Evolutionary conservation across 2,329 filamentous ascomycete species (phyloP), one percentile per base, ranked within the genome.

Genomic region (Fusarium floridanum): DNA sequence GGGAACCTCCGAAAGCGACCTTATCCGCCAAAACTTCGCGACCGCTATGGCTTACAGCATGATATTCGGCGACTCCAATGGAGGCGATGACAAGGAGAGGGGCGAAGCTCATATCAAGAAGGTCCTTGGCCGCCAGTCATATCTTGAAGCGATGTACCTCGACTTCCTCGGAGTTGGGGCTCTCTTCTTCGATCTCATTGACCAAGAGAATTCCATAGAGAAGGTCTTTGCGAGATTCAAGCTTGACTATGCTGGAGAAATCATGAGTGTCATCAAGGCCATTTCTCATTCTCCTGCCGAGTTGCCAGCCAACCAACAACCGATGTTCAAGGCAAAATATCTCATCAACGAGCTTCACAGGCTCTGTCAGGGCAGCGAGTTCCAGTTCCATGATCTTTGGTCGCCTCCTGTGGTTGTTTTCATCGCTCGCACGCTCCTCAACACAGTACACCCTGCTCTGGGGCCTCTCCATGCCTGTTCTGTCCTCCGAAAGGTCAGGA

Each of bases 381-480:
- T 91, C 75, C 90, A 95, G 56, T 83, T 91, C 55, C 43, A 84
- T 85, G 62, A 87, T 82, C 87, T 97, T 14, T 98, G 95, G 94
- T 94, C 91, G 1, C 90, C 95, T 7, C 88, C 93, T 5, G 85
- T 95, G 45, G 91, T 95, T 61, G 90, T 92, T 0, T 93, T 91
- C 68, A 89, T 97, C 29, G 91, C 93, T 63, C 91, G 97, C 61
- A 92, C 89, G 72, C 87, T 99, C 4, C 86, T 99, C 64, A 93
- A 95, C 80, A 92, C 92, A 2, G 92, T 98, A 20, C 92, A 97
- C 78, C 90, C 93, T 22, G 94, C 95, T 1, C 85, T 98, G 7
- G 97, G 97, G 0, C 93, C 97, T 22, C 86, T 98, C 6, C 94
- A 98, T 81, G 93, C 94, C 41, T 97, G 95, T 80, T 93, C 95